Evolutionary conservation across 2,329 filamentous ascomycete species (phyloP).

Genomic region (Stachybotrys elegans): DNA sequence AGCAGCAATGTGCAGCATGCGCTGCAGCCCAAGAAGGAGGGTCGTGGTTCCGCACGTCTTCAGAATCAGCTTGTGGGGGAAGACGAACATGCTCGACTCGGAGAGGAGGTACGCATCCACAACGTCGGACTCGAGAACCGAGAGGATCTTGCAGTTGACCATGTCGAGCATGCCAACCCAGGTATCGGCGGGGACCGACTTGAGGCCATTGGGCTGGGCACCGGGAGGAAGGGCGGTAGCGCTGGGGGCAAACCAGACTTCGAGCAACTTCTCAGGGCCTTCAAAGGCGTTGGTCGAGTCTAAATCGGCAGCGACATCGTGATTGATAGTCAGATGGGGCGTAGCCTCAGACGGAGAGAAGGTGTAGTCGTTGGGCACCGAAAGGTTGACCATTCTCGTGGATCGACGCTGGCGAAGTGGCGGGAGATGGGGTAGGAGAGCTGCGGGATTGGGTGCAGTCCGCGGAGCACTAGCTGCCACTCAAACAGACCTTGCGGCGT

Average conservation of each 20-base stretch:
- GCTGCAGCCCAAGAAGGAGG: slow-evolving; percentile 79
- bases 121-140: slow-evolving; percentile 85
- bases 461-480: slow-evolving; percentile 96
- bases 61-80: slow-evolving; percentile 97
- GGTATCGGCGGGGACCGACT: slow-evolving; percentile 73
- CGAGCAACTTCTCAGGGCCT: slow-evolving; percentile 93
- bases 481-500: slow-evolving; percentile 94
- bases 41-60: slow-evolving; percentile 99
- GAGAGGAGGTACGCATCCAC: slow-evolving; percentile 96
- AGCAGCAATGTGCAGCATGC: slow-evolving; percentile 88
- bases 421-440: slow-evolving; percentile 5
- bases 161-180: slow-evolving; percentile 98
- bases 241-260: slow-evolving; percentile 94
- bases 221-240: slow-evolving; percentile 65
- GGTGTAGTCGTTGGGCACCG: slow-evolving; percentile 75
- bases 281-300: slow-evolving; percentile 97
- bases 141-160: slow-evolving; percentile 97
- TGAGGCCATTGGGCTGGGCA: slow-evolving; percentile 72
- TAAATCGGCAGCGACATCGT: slow-evolving; percentile 84
- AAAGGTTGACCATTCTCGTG: slow-evolving; percentile 68
- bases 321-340: slow-evolving; percentile 93
- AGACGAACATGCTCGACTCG: slow-evolving; percentile 99
- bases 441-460: slow-evolving; percentile 33
- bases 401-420: slow-evolving; percentile 5
- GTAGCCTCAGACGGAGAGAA: slow-evolving; percentile 78